Evolutionary conservation across 139 green algal genomes (phyloP).

Genomic region (Chlorella sorokiniana): DNA sequence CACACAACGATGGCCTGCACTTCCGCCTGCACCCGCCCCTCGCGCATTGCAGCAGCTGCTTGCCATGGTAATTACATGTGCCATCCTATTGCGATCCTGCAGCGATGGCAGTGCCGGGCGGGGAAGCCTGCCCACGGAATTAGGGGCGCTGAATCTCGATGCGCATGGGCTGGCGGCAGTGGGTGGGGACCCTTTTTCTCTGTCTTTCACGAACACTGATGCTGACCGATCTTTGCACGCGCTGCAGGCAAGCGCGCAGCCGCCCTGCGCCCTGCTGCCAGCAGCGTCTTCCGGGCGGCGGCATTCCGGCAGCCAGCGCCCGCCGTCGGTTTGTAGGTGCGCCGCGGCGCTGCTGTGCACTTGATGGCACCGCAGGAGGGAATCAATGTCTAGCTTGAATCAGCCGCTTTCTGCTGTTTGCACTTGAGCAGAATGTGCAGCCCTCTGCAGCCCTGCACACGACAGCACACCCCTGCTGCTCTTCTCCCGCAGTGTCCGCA

Average conservation of each 20-base stretch:
- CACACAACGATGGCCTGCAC: not conserved
- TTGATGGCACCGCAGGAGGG: not conserved
- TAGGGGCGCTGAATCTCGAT: not conserved
- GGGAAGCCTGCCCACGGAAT: not conserved
- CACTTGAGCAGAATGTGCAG: not conserved
- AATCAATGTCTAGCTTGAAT: not conserved
- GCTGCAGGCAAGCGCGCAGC: not conserved
- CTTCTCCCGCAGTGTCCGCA: not conserved
- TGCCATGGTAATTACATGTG: not conserved
- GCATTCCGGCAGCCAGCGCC: not conserved
- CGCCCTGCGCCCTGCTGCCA: not conserved
- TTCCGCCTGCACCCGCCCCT: not conserved
- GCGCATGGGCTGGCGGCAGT: not conserved
- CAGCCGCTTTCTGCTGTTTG: not conserved
- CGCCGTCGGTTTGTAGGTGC: not conserved
- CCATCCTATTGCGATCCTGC: not conserved
- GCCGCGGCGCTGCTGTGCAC: not conserved
- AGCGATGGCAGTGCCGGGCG: not conserved
- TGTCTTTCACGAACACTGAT: not conserved
- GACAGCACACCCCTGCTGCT: not conserved
- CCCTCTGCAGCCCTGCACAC: not conserved
- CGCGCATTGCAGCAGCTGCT: not conserved
- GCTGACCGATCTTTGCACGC: not conserved
- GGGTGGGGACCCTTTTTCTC: not conserved
- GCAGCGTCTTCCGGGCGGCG: not conserved